Conservation (phyloP, 2,329 filamentous ascomycete species). For the Grosmannia clavigera region DNA sequence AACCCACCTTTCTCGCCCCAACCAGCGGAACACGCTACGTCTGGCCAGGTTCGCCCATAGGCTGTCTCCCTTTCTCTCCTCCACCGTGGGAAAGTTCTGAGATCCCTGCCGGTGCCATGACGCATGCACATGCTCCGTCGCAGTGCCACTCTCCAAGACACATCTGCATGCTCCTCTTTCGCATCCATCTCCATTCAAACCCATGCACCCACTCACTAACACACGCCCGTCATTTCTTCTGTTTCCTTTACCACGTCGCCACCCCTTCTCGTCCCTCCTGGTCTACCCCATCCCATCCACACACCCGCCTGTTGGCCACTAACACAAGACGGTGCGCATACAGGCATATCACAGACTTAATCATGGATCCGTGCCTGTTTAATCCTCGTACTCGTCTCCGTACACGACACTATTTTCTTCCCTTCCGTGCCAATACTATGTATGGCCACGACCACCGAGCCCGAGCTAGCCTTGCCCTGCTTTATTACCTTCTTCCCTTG, state of each 20-base stretch:
- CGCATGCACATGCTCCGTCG: constrained; percentile 4
- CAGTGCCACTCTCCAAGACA: constrained; percentile 1
- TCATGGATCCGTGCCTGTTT: constrained; percentile 17
- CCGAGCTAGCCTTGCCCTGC: constrained; percentile 8
- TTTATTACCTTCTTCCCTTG: neutral
- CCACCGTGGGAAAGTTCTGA: constrained; percentile 4
- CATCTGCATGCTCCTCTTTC: neutral
- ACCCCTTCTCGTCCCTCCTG: neutral
- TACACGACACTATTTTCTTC: constrained; percentile 5
- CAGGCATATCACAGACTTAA: constrained; percentile 15
- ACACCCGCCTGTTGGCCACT: neutral
- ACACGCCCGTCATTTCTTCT: constrained; percentile 5
- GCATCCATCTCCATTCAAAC: constrained; percentile 1
- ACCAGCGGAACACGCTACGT: constrained; percentile 1
- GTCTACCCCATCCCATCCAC: constrained; percentile 2
- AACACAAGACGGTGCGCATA: neutral
- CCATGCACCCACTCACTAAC: constrained; percentile 5
- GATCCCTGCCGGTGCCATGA: constrained; percentile 10
- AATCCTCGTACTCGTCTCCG: constrained; percentile 3
- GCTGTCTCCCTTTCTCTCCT: neutral
- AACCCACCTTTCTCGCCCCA: neutral
- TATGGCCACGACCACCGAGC: constrained; percentile 12
- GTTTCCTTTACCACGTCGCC: neutral
- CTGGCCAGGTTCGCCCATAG: neutral
- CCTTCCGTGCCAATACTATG: constrained; percentile 17